Conservation (phyloP, 2,329 filamentous ascomycete species). For the Neofusicoccum umdonicola region DNA sequence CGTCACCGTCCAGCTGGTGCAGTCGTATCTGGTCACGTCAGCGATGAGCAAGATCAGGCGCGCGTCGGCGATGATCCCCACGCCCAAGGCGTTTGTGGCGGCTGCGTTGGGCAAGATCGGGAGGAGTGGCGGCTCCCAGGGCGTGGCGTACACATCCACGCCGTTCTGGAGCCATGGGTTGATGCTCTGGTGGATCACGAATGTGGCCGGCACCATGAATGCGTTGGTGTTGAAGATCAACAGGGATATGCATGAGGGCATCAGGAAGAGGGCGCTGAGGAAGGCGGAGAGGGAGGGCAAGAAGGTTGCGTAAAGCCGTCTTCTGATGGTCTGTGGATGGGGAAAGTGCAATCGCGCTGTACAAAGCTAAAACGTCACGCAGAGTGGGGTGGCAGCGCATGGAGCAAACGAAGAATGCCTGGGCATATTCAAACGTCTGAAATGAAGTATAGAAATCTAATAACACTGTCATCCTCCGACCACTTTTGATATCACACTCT, state of each 20-base stretch:
- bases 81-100: constrained; percentile 76
- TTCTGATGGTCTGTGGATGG: too few relatives aligned
- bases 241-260: constrained; percentile 73
- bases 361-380: too few relatives aligned
- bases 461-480: neutral
- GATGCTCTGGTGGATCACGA: constrained; percentile 77
- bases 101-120: constrained; percentile 79
- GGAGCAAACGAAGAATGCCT: too few relatives aligned
- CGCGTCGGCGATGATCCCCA: constrained; percentile 74
- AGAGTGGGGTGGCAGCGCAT: too few relatives aligned
- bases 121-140: constrained; percentile 70
- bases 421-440: too few relatives aligned
- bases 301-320: constrained; percentile 45
- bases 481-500: neutral
- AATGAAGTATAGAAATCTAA: too few relatives aligned
- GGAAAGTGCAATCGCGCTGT: too few relatives aligned
- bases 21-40: constrained; percentile 90
- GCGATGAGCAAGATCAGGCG: constrained; percentile 96
- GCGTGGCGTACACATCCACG: constrained; percentile 78
- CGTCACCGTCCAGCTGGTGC: constrained; percentile 84
- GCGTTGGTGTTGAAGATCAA: constrained; percentile 60
- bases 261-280: constrained; percentile 75
- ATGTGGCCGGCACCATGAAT: constrained; percentile 59
- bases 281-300: constrained; percentile 71
- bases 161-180: constrained; percentile 91